These are phyloP conservation scores for Fagus sylvatica DNA, from an alignment of 306 rosid genomes.

Conservation along the genomic window DNA sequence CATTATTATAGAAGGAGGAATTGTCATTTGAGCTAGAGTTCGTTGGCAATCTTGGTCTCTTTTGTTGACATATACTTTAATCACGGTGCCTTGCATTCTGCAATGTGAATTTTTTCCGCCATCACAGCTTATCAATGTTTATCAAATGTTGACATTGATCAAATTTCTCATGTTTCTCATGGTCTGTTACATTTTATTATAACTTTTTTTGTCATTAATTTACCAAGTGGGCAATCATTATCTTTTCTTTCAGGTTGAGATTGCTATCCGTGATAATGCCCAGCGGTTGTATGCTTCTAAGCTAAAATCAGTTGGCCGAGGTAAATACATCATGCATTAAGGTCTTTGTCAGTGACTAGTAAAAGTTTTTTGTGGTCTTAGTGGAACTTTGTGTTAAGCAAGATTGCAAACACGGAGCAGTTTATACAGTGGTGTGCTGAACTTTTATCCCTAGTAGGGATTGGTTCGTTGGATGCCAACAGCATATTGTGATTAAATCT, in stretches of 20 bases:
- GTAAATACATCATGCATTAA: slow-evolving; percentile 42
- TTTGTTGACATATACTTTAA: background rate
- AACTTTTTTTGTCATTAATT: slow-evolving; percentile 18
- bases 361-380: background rate
- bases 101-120: slow-evolving; percentile 11
- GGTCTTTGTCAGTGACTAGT: background rate
- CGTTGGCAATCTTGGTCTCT: background rate
- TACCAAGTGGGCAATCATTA: slow-evolving; percentile 13
- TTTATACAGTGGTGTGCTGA: background rate
- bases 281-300: slow-evolving; percentile 77
- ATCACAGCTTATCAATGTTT: background rate
- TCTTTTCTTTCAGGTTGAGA: slow-evolving; percentile 64
- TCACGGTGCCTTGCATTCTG: slow-evolving; percentile 3
- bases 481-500: background rate
- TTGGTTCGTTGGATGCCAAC: background rate
- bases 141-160: background rate
- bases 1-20: no score
- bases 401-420: background rate
- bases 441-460: background rate
- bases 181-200: background rate
- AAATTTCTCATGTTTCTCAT: background rate
- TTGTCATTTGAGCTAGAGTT: no score
- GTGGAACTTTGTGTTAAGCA: background rate
- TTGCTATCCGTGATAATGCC: slow-evolving; percentile 95
- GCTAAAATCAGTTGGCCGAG: slow-evolving; percentile 78